phyloP scores from a whole-genome alignment of 306 rosid genomes.

The Vigna reflexopilosa region DNA sequence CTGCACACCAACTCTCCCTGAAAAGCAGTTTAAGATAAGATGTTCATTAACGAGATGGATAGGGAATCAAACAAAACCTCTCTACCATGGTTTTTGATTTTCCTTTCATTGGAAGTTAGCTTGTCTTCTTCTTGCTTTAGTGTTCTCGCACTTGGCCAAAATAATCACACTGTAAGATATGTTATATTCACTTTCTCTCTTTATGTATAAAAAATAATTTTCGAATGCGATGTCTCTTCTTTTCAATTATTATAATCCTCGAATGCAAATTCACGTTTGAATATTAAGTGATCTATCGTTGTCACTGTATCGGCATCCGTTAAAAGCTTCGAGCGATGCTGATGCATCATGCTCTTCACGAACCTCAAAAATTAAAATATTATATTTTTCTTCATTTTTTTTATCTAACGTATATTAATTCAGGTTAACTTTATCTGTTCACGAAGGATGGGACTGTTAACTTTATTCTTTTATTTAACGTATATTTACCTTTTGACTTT shows the following conservation, averaged over 20 bases:
- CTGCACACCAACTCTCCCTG: conserved; percentile 35
- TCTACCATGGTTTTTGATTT: conserved; percentile 25
- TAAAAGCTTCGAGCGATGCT: conserved; percentile 20
- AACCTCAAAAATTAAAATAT: conserved; percentile 7
- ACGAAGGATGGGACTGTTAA: neutral
- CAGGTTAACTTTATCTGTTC: neutral
- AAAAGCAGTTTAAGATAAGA: conserved; percentile 48
- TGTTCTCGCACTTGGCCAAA: conserved; percentile 32
- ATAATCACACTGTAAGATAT: neutral
- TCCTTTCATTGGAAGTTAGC: conserved; percentile 50
- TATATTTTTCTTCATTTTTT: neutral
- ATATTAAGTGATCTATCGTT: conserved; percentile 27
- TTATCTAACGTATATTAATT: neutral
- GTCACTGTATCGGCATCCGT: conserved; percentile 38
- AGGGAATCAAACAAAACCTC: conserved; percentile 56
- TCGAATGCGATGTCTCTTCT: neutral
- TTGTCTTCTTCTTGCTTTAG: conserved; percentile 43
- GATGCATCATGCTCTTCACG: conserved; percentile 33
- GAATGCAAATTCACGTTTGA: neutral
- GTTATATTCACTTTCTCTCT: neutral
- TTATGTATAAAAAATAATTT: neutral
- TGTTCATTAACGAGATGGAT: conserved; percentile 42
- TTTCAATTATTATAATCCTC: conserved; percentile 9
- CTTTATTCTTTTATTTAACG: neutral
- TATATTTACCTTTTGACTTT: neutral